A percentile compares a stretch with the other conserved stretches of the same genome.
Evolutionary conservation across 208 protist genomes (phyloP).

Genomic region (Leishmania mexicana): DNA sequence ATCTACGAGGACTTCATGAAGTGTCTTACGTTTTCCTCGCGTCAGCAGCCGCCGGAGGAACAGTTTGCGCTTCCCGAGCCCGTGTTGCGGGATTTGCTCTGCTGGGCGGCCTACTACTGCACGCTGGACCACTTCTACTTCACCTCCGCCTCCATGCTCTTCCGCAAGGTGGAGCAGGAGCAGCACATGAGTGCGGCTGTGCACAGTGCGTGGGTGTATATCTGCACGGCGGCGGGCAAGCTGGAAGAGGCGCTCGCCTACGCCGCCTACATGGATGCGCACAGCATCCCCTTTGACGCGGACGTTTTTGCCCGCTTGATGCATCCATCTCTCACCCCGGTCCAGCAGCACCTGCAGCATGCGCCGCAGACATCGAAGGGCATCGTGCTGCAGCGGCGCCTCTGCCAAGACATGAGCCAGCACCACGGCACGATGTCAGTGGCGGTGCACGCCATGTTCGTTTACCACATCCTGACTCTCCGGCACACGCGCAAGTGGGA

Average conservation of each 20-base stretch:
- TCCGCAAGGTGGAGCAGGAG: conserved; percentile 77
- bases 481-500: conserved; percentile 83
- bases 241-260: conserved; percentile 54
- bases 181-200: conserved; percentile 55
- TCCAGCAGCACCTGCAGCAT: conserved; percentile 30
- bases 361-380: conserved; percentile 52
- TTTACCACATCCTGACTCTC: conserved; percentile 79
- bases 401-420: conserved; percentile 46
- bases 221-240: conserved; percentile 67
- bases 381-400: conserved; percentile 71
- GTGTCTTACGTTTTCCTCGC: conserved; percentile 68
- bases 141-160: conserved; percentile 61
- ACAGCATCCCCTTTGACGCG: conserved; percentile 61
- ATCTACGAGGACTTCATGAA: conserved; percentile 92
- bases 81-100: conserved; percentile 60
- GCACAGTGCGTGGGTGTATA: conserved; percentile 71
- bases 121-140: conserved; percentile 79
- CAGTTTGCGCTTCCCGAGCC: conserved; percentile 71
- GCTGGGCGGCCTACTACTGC: conserved; percentile 68
- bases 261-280: conserved; percentile 52
- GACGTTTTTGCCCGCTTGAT: conserved; percentile 76
- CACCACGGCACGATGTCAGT: conserved; percentile 36
- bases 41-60: conserved; percentile 78
- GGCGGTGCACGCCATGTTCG: conserved; percentile 83
- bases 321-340: conserved; percentile 69